phyloP scores from a whole-genome alignment of 345 rosid species.

The Alliaria petiolata region DNA sequence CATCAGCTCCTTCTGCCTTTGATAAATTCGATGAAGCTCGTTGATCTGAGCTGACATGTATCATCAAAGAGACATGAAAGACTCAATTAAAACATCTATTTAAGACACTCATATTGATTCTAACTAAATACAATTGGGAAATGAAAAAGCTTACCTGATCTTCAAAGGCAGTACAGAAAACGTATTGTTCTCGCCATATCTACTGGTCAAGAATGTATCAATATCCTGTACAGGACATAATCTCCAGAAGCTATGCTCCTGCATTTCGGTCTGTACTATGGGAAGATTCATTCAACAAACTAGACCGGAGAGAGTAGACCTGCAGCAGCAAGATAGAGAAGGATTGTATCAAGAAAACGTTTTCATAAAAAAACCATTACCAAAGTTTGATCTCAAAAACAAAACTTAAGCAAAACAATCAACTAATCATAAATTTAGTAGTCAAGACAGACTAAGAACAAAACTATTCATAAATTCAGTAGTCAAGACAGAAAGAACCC shows the following conservation, averaged over 20 bases:
- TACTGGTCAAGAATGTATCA: conserved; percentile 20
- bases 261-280: conserved; percentile 17
- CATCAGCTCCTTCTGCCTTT: conserved; percentile 44
- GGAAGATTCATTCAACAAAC: conserved; percentile 16
- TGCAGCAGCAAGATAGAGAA: background rate
- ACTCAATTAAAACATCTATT: background rate
- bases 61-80: background rate
- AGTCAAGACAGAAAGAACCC: no score
- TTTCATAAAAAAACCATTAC: no score
- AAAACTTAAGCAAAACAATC: no score
- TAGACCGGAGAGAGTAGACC: background rate
- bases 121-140: background rate
- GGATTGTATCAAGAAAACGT: background rate
- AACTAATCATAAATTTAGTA: no score
- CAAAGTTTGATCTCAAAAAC: background rate
- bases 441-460: no score
- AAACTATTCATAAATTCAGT: no score
- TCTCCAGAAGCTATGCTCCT: conserved; percentile 16
- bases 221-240: conserved; percentile 20
- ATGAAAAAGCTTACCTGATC: conserved; percentile 39
- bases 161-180: conserved; percentile 27
- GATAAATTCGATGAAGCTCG: conserved; percentile 53
- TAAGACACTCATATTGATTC: no score
- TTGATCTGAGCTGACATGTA: conserved; percentile 34
- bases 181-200: conserved; percentile 14